phyloP scores from a whole-genome alignment of 116 monocot genomes.

The Trichopus zeylanicus region DNA sequence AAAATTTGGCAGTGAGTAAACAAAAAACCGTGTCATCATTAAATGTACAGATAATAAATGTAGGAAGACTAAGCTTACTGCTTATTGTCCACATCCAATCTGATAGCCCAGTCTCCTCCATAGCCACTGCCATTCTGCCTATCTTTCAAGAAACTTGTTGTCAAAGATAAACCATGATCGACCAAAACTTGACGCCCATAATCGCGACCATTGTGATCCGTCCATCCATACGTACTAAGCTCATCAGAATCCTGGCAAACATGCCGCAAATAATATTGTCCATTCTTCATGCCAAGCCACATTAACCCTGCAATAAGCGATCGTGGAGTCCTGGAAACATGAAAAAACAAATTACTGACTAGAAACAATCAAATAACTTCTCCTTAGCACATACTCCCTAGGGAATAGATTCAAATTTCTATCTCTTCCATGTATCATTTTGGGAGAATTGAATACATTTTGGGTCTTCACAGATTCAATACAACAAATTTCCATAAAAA shows the following conservation, averaged over 20 bases:
- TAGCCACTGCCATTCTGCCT: constrained; percentile 68
- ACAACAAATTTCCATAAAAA: not conserved
- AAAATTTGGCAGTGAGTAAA: no score
- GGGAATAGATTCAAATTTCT: no score
- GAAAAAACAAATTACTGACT: constrained; percentile 5
- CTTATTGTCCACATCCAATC: constrained; percentile 43
- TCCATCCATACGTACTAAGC: constrained; percentile 82
- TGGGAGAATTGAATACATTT: not conserved
- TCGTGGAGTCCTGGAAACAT: constrained; percentile 45
- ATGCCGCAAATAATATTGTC: constrained; percentile 82
- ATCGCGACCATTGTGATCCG: constrained; percentile 83
- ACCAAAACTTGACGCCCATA: constrained; percentile 75
- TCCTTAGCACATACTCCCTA: no score
- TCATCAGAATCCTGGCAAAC: constrained; percentile 92
- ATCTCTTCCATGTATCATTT: no score
- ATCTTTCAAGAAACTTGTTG: constrained; percentile 80
- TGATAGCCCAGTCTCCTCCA: constrained; percentile 93
- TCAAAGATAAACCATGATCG: constrained; percentile 57
- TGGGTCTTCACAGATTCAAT: not conserved
- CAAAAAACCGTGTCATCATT: not conserved
- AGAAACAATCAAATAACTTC: not conserved
- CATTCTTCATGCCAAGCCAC: constrained; percentile 89
- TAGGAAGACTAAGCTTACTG: constrained; percentile 33
- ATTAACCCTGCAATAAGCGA: constrained; percentile 88
- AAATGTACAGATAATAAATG: not conserved